These are phyloP conservation scores for Uncinocarpus reesii DNA, from an alignment of 2,329 filamentous ascomycete species.

Conservation along the genomic window DNA sequence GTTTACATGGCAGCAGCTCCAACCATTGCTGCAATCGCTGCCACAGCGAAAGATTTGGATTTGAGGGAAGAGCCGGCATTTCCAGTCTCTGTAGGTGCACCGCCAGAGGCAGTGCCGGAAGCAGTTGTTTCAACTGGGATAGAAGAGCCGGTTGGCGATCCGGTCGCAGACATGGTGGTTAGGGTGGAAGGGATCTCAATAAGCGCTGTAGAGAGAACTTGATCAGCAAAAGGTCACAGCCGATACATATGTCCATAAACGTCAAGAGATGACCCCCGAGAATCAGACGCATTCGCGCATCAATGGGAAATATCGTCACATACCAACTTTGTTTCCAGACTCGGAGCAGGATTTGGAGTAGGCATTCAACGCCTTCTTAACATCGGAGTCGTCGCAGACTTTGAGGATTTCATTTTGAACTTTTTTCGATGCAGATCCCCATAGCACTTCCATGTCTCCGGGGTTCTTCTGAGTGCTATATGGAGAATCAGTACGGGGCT, in stretches of 20 bases:
- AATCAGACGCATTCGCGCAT: neutral
- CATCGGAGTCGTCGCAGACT: constrained; percentile 26
- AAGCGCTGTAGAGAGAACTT: constrained; percentile 6
- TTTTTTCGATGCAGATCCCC: constrained; percentile 28
- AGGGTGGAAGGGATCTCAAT: constrained; percentile 2
- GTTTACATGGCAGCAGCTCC: constrained; percentile 27
- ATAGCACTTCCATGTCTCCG: constrained; percentile 32
- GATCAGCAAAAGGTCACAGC: constrained; percentile 7
- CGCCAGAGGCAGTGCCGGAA: constrained; percentile 15
- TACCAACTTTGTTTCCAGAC: constrained; percentile 35
- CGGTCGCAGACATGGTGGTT: constrained; percentile 9
- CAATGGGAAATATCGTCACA: constrained; percentile 16
- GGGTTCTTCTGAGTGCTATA: constrained; percentile 29
- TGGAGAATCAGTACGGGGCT: constrained; percentile 18
- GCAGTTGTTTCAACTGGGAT: constrained; percentile 18
- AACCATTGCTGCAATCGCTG: constrained; percentile 34
- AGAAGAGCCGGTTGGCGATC: constrained; percentile 19
- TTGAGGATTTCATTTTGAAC: constrained; percentile 31
- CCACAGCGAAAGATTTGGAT: constrained; percentile 29
- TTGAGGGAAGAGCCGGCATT: constrained; percentile 25
- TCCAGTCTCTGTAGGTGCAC: constrained; percentile 18
- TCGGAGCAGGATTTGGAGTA: constrained; percentile 32
- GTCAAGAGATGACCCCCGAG: too few relatives aligned
- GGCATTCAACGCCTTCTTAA: constrained; percentile 29
- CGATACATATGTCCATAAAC: neutral